Evolutionary conservation across 2,329 filamentous ascomycete species (phyloP).

Genomic region (Nothopassalora personata): DNA sequence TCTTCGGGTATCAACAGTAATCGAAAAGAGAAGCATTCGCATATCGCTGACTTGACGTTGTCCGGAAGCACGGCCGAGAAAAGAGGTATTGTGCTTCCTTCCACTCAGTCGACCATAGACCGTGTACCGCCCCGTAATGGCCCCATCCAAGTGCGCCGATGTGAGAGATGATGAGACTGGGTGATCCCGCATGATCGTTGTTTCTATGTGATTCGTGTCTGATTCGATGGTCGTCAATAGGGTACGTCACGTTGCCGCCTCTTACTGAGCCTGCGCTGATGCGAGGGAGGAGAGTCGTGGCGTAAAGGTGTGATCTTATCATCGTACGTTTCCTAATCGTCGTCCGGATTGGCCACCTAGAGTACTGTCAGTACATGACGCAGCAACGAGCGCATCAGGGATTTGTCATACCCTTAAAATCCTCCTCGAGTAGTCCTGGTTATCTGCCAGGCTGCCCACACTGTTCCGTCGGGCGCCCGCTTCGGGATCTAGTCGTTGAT

Average conservation of each 20-base stretch:
- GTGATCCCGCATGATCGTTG: neutral
- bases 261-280: constrained; percentile 13
- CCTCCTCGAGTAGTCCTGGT: constrained; percentile 93
- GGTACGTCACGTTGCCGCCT: constrained; percentile 9
- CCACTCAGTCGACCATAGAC: neutral
- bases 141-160: neutral
- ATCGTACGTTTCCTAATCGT: constrained; percentile 13
- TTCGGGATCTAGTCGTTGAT: constrained; percentile 78
- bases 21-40: neutral
- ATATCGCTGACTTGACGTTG: neutral
- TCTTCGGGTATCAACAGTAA: neutral
- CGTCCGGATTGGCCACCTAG: constrained; percentile 19
- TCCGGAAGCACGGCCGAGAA: neutral
- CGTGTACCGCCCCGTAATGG: neutral
- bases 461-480: constrained; percentile 51
- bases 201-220: neutral
- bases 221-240: constrained; percentile 14
- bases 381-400: neutral
- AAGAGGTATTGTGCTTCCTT: neutral
- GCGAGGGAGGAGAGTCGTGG: neutral
- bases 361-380: neutral
- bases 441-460: constrained; percentile 84
- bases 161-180: neutral
- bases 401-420: constrained; percentile 75
- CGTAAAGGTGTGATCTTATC: neutral